Base-by-base conservation (phyloP, 2,329 filamentous ascomycete species). In the Acrocalymma vagum region DNA sequence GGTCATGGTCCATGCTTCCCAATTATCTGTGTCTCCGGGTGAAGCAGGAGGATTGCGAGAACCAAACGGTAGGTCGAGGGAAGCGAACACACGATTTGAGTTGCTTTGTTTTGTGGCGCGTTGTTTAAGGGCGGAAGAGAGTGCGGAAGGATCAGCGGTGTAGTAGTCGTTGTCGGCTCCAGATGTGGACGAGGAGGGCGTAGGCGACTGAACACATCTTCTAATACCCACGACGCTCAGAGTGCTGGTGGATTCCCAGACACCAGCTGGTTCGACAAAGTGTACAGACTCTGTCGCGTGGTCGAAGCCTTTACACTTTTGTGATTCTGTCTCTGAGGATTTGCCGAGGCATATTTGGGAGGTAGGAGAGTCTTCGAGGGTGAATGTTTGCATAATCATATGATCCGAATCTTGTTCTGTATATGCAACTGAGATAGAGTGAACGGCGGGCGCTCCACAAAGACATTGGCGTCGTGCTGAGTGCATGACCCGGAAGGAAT, bases 361-460 rank as follows among this genome's bases (percentile, higher is more conserved):
- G 72, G 75, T 56, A 76, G 79, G 23, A 69, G 75, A 36, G 9
- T 81, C 79, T 8, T 76, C 68, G 0, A 83, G 78, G 1, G 77
- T 71, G 55, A 85, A 88, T 0, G 79, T 85, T 37, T 87, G 83
- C 48, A 90, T 72, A 14, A 88, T 75, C 41, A 85, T 82, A 32
- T 85, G 79, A 9, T 81, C 78, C 0, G 80, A 81, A 14, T 83
- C 80, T 4, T 74, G 71, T 43, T 81, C 79, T 3, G 78, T 77
- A 58, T 89, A 90, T 9, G 79, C 81, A 15, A 90, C 67, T 0
- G 81, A 84, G n/a, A 90, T 73, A 10, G 79, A 84, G 18, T 76
- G 75, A 1, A 91, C 68, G 0, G 83, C 81, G 1, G 77, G 70
- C 1, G 77, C 78, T 10, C 78, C 80, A 29, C 79, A 84, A 39